A percentile compares a stretch with the other conserved stretches of the same genome.
Conservation (phyloP, 2,329 filamentous ascomycete genomes). For the Aspergillus fijiensis region DNA sequence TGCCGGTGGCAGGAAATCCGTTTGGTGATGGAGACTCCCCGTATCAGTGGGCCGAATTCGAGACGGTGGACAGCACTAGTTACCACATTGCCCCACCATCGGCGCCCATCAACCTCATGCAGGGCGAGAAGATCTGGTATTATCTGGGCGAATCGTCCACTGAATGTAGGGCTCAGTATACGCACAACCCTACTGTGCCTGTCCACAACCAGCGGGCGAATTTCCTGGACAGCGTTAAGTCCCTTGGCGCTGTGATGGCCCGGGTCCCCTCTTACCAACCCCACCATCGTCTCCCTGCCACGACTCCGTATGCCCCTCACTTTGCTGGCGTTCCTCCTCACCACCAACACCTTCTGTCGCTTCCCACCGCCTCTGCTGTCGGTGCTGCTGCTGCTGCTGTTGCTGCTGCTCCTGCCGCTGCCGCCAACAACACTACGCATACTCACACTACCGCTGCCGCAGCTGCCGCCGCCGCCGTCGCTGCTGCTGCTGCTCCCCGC, state of each 20-base stretch:
- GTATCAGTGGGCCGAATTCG: slow-evolving; percentile 77
- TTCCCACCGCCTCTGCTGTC: slow-evolving; percentile 8
- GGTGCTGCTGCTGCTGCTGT: slow-evolving; percentile 10
- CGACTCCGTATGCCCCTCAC: slow-evolving; percentile 13
- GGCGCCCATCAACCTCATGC: slow-evolving; percentile 68
- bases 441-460: slow-evolving; percentile 12
- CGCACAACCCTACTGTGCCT: slow-evolving; percentile 64
- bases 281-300: slow-evolving; percentile 27
- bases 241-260: slow-evolving; percentile 35
- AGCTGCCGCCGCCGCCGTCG: slow-evolving; percentile 17
- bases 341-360: slow-evolving; percentile 10
- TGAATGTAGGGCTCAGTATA: slow-evolving; percentile 87
- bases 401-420: slow-evolving; percentile 20
- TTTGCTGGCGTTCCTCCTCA: slow-evolving; percentile 15
- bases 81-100: slow-evolving; percentile 59
- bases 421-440: slow-evolving; percentile 15
- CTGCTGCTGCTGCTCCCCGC: slow-evolving; percentile 25
- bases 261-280: slow-evolving; percentile 27
- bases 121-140: slow-evolving; percentile 78
- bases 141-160: slow-evolving; percentile 85
- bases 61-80: slow-evolving; percentile 56
- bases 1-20: slow-evolving; percentile 63
- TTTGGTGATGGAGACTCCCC: slow-evolving; percentile 60
- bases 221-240: slow-evolving; percentile 51
- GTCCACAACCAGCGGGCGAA: slow-evolving; percentile 50